Evolutionary conservation across 1,284 basidiomycete species (phyloP).

Genomic region (Rhodofomes roseus): DNA sequence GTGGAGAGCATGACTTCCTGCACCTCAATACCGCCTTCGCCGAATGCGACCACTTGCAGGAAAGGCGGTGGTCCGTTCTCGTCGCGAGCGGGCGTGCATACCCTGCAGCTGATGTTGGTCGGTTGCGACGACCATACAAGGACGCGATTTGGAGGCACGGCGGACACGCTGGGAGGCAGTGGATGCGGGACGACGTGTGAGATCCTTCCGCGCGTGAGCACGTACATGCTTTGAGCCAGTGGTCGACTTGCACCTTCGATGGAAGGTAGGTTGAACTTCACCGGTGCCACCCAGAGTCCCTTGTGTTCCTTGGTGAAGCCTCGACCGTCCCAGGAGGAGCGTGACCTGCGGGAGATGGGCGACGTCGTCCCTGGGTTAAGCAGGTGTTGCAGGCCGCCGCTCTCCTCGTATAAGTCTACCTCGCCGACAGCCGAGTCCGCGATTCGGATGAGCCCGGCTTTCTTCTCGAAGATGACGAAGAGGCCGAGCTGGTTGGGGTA

Average conservation of each 20-base stretch:
- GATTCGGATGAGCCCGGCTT: constrained; percentile 72
- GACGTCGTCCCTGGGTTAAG: constrained; percentile 20
- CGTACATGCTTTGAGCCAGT: constrained; percentile 41
- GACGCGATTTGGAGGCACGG: constrained; percentile 46
- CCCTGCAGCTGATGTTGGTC: constrained; percentile 48
- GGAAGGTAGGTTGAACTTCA: constrained; percentile 45
- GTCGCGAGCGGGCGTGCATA: constrained; percentile 34
- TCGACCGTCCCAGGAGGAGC: constrained; percentile 51
- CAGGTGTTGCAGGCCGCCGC: constrained; percentile 16
- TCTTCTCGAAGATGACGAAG: constrained; percentile 81
- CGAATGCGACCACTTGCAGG: constrained; percentile 64
- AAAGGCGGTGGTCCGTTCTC: constrained; percentile 36
- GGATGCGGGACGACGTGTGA: constrained; percentile 69
- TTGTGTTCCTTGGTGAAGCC: constrained; percentile 40
- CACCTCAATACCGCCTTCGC: constrained; percentile 66
- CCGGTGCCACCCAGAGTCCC: constrained; percentile 53
- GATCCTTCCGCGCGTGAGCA: constrained; percentile 64
- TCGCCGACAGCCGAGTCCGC: constrained; percentile 77
- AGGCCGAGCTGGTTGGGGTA: constrained; percentile 70
- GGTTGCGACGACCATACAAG: constrained; percentile 60
- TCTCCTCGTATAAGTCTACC: constrained; percentile 60
- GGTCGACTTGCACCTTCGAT: constrained; percentile 18
- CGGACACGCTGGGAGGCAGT: constrained; percentile 48
- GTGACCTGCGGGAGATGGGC: constrained; percentile 35
- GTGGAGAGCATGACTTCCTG: constrained; percentile 52